Base-by-base conservation (phyloP, 257 asterid genomes). In the Jasminum sambac region DNA sequence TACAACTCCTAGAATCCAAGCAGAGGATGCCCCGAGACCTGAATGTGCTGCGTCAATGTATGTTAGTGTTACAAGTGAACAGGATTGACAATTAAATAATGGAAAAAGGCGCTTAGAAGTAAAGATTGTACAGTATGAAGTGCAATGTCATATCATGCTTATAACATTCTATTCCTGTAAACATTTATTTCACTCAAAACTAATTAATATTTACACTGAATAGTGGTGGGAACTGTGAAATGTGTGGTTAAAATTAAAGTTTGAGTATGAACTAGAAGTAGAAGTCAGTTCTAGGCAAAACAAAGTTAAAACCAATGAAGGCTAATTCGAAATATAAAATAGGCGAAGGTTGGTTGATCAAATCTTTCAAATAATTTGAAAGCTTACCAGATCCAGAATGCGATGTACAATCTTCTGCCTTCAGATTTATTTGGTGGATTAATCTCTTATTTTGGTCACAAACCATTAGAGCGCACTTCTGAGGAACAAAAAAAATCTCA, bases 401-500 rank as follows among this genome's bases (percentile, higher is more conserved):
- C 41, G 60, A 78, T 9, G 65, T 64, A 70, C 98, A 92, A 76
- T 90, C 96, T 70, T 75, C 95, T 5, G 86, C 65, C 78, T 85
- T 90, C 71, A 92, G 74, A 71, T 81, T 81, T 30, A 92, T 85
- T 81, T 88, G 88, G 8, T 91, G 96, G 77, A 92, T 79, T 60
- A 92, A 80, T 11, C 77, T 84, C 74, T n/a, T 80, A 21, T 90
- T 95, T 72, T 34, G 89, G 67, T 92, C 98, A 55, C 91, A 83
- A 63, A 92, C 68, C 88, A 92, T 74, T 77, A 92, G 50, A 70
- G 95, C 91, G 74, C 98, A 92, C 80, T 72, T 83, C 74, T 80
- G 79, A 30, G 96, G 90, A 66, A 83, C 36, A 61, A 88, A 92
- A 23, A 85, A 76, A 77, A 92, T 77, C 79, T 83, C 91, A 66